Percentiles rank a stretch among this genome's conserved stretches.
phyloP scores from a whole-genome alignment of 768 basidiomycete genomes.

The Daedaleopsis nitida region DNA sequence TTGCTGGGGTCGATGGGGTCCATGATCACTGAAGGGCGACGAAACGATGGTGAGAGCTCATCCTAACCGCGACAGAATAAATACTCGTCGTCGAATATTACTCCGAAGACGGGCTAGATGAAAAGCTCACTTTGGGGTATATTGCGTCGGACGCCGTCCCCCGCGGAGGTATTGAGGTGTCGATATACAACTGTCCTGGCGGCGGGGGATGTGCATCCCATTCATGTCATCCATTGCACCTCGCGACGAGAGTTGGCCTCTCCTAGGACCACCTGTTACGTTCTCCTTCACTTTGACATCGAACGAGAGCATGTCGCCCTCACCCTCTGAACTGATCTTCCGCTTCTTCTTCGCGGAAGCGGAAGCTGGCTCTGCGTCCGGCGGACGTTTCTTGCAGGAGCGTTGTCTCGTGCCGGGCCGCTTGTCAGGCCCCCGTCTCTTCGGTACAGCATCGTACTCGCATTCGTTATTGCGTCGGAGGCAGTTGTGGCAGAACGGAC shows the following conservation, averaged over 20 bases:
- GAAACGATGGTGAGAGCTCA: slow-evolving; percentile 26
- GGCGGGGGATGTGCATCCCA: slow-evolving; percentile 22
- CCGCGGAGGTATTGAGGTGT: slow-evolving; percentile 26
- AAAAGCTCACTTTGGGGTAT: slow-evolving; percentile 32
- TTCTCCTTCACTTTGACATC: slow-evolving; percentile 41
- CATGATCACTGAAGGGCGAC: slow-evolving; percentile 25
- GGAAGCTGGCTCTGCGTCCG: slow-evolving; percentile 38
- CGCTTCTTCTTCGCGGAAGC: slow-evolving; percentile 35
- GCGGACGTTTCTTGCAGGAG: slow-evolving; percentile 79
- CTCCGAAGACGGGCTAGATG: slow-evolving; percentile 18
- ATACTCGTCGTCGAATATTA: slow-evolving; percentile 28
- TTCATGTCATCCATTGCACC: slow-evolving; percentile 23
- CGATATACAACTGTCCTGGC: slow-evolving; percentile 25
- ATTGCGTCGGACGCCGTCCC: slow-evolving; percentile 26
- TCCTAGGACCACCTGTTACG: slow-evolving; percentile 30
- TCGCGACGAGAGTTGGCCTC: slow-evolving; percentile 21
- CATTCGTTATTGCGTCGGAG: slow-evolving; percentile 75
- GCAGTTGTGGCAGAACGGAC: slow-evolving; percentile 83
- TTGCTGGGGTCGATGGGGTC: slow-evolving; percentile 27
- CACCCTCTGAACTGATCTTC: slow-evolving; percentile 29
- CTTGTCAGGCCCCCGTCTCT: slow-evolving; percentile 85
- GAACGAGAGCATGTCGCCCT: slow-evolving; percentile 26
- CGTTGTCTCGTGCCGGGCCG: slow-evolving; percentile 81
- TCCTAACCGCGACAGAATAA: slow-evolving; percentile 34
- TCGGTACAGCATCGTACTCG: slow-evolving; percentile 78